These are phyloP conservation scores for Oryza meyeriana DNA, from an alignment of 176 grass and related monocot genomes.

Conservation along the genomic window DNA sequence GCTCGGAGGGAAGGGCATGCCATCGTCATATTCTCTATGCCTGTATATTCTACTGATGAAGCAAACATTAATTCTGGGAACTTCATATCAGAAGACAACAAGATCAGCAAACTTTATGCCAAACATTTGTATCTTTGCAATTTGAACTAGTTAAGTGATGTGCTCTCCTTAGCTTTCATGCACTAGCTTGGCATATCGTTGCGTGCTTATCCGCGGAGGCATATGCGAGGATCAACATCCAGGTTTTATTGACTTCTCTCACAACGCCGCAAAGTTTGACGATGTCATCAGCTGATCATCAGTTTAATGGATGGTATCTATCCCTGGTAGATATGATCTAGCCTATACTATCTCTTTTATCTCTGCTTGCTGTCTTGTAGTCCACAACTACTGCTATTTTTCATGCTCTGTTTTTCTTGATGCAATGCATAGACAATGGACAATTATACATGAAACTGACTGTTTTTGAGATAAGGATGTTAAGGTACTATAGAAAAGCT, in stretches of 20 bases:
- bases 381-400: background rate
- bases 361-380: background rate
- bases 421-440: background rate
- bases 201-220: conserved; percentile 1
- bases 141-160: background rate
- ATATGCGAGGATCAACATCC: conserved; percentile 8
- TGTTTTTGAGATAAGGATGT: background rate
- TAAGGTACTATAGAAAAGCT: background rate
- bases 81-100: conserved; percentile 3
- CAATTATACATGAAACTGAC: background rate
- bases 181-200: background rate
- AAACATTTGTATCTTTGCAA: background rate
- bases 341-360: background rate
- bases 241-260: background rate
- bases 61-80: background rate
- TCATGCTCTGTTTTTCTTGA: background rate
- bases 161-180: background rate
- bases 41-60: background rate
- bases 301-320: background rate
- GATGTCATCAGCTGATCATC: background rate
- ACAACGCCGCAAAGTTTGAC: conserved; percentile 6
- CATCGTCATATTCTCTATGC: background rate
- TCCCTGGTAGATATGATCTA: background rate
- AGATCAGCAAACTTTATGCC: conserved; percentile 6
- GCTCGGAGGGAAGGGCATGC: conserved; percentile 20